These are phyloP conservation scores for Dioscorea cayenensis DNA, from an alignment of 116 monocot species.

Conservation along the genomic window DNA sequence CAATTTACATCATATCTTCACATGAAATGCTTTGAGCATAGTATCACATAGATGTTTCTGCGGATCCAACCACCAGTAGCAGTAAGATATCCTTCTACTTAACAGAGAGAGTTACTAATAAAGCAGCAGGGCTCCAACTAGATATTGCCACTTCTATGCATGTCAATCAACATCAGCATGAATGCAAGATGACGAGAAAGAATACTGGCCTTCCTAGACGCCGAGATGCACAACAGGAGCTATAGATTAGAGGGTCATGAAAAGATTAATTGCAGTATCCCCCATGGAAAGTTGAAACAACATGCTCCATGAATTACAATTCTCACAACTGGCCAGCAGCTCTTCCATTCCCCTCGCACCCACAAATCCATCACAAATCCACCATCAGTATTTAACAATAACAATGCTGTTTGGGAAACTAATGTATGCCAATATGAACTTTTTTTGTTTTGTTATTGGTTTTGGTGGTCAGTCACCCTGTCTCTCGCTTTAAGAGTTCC, in stretches of 20 bases:
- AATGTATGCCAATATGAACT: no score
- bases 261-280: constrained; percentile 62
- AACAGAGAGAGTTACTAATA: no score
- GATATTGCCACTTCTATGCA: not conserved
- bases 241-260: constrained; percentile 75
- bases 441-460: no score
- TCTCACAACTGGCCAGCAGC: constrained; percentile 61
- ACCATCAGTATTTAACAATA: constrained; percentile 1
- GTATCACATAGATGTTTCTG: no score
- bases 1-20: no score
- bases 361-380: constrained; percentile 84
- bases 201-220: constrained; percentile 60
- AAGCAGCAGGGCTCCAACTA: no score
- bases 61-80: no score
- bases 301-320: constrained; percentile 50
- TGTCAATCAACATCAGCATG: constrained; percentile 13
- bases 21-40: no score
- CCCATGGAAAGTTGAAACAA: constrained; percentile 46
- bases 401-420: no score
- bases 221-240: constrained; percentile 75
- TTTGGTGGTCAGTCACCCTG: no score
- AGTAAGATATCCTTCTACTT: no score
- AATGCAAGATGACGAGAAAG: not conserved
- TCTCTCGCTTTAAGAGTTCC: no score
- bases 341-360: constrained; percentile 57